Evolutionary conservation across 441 rosid genomes (phyloP).

Genomic region (Syzygium malaccense): DNA sequence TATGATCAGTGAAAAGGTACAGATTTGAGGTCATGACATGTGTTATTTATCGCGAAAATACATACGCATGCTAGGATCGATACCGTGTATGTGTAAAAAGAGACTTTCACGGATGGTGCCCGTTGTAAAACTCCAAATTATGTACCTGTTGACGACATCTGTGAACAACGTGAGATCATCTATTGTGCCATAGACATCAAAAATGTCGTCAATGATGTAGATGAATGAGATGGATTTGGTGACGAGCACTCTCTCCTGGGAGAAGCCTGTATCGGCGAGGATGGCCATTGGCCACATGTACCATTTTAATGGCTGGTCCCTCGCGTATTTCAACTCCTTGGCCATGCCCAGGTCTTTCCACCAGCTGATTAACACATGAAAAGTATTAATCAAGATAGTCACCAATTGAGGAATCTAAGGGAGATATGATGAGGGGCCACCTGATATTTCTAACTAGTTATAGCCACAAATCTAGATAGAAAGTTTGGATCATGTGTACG

Average conservation of each 20-base stretch:
- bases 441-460: neutral
- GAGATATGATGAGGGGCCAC: neutral
- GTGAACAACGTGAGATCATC: neutral
- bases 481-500: neutral
- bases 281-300: neutral
- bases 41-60: too few species aligned
- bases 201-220: neutral
- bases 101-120: conserved; percentile 2
- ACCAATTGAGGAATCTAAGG: neutral
- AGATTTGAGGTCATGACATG: neutral
- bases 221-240: neutral
- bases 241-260: neutral
- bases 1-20: neutral
- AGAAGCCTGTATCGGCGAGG: neutral
- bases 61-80: neutral
- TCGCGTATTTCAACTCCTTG: neutral
- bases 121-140: neutral
- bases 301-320: neutral
- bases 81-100: neutral
- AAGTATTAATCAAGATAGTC: neutral
- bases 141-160: neutral
- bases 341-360: neutral
- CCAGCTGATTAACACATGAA: neutral
- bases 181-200: neutral
- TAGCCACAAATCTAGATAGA: neutral